Base-by-base conservation (phyloP, 306 rosid genomes). In the Lotus japonicus region DNA sequence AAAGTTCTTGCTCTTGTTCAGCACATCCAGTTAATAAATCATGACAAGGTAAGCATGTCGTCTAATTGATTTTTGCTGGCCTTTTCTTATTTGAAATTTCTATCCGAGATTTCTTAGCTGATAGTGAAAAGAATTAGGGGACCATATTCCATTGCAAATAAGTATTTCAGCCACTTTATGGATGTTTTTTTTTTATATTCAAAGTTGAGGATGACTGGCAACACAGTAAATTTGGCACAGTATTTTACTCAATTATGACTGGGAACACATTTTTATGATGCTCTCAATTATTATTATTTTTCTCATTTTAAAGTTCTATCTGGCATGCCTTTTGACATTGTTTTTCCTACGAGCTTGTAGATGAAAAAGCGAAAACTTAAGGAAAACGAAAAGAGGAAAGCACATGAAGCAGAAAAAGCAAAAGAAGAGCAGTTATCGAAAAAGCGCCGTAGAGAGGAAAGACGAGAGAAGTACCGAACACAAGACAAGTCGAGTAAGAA, bases 401-500 rank as follows among this genome's bases (percentile, higher is more conserved):
- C 28, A 71, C 59, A 53, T 3, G 97, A 86, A 73, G 85, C 51
- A 3, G 83, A 84, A 80, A 85, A 68, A 75, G 86, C 83, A 15
- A 94, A 94, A 74, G 95, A 84, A 0, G 97, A 94, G 68, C 74
- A 45, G 72, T 2, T 88, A 69, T 11, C 58, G 4, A 90, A 15
- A 65, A 94, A 94, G 81, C 99, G 99, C 16, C 84, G 14, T 42
- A 88, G 99, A 72, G 99, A 94, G 68, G 97, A 88, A 80, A 78
- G 89, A 8, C 86, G 96, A 4, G 90, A 66, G 46, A 88, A 89
- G 62, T 94, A 94, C 56, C 79, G 97, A 12, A 75, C 31, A 35
- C 82, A 94, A 74, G 97, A 88, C 56, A 90, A 90, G 70, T 49
- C 17, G 54, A 84, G 56, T 39, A 91, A 94, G 85, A 90, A 79